Percentiles rank a stretch among this genome's conserved stretches.
Evolutionary conservation across 768 basidiomycete genomes (phyloP).

Genomic region (Melanogaster broomeanus): DNA sequence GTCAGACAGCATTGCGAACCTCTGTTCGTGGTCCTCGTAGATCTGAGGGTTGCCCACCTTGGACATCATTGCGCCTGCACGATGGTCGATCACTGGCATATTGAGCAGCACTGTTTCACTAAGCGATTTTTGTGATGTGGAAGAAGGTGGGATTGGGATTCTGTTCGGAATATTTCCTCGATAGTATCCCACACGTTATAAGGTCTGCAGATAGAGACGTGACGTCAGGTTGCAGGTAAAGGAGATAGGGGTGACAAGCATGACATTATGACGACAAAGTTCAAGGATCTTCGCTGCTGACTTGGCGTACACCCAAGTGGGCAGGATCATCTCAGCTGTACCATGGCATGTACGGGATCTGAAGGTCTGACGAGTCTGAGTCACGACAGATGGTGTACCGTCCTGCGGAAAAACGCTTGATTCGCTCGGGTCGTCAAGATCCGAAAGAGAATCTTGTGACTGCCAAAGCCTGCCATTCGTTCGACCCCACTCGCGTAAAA

Average conservation of each 20-base stretch:
- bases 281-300: no score
- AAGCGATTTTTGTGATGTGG: neutral
- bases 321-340: no score
- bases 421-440: neutral
- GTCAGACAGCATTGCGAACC: constrained; percentile 29
- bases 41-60: constrained; percentile 50
- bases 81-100: constrained; percentile 18
- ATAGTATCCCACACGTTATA: neutral
- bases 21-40: constrained; percentile 50
- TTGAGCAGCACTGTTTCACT: constrained; percentile 1
- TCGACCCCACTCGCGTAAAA: no score
- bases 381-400: no score
- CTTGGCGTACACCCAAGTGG: no score
- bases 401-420: neutral
- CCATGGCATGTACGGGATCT: no score
- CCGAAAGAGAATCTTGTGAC: no score
- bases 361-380: no score
- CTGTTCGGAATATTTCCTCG: no score
- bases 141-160: neutral
- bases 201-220: neutral
- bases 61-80: constrained; percentile 47
- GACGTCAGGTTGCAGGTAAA: neutral
- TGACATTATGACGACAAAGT: neutral
- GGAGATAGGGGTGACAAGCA: neutral
- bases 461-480: no score